A percentile compares a stretch with the other conserved stretches of the same genome.
Conservation (phyloP, 75 land plant genomes). For the Adiantum capillusveneris region DNA sequence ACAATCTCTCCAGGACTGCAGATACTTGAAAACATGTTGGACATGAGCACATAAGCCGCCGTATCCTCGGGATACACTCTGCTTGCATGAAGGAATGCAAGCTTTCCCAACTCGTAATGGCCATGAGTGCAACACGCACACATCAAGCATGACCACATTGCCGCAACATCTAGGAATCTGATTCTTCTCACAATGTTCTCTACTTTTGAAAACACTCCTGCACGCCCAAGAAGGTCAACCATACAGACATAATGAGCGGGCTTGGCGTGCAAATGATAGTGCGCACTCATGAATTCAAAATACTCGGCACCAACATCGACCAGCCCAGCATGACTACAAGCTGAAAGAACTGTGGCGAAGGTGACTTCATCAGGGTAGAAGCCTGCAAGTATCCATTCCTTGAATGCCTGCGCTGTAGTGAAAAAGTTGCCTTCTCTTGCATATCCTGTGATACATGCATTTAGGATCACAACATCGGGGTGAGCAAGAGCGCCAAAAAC, state of each 20-base stretch:
- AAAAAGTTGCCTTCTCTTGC: not conserved
- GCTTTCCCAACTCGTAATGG: slow-evolving; percentile 6
- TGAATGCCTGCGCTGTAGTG: not conserved
- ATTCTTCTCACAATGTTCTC: slow-evolving; percentile 4
- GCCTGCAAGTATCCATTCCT: not conserved
- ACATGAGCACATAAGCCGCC: no score
- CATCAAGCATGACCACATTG: slow-evolving; percentile 9
- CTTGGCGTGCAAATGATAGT: not conserved
- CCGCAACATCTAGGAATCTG: not conserved
- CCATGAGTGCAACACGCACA: slow-evolving; percentile 7
- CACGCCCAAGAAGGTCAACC: slow-evolving; percentile 12
- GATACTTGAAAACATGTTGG: no score
- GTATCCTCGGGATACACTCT: not conserved
- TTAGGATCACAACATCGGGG: slow-evolving; percentile 12
- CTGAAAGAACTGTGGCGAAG: not conserved
- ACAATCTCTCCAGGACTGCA: no score
- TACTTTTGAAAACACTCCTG: slow-evolving; percentile 5
- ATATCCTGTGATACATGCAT: slow-evolving; percentile 4
- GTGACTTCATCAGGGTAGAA: not conserved
- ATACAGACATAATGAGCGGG: slow-evolving; percentile 10
- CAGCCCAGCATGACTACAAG: slow-evolving; percentile 1
- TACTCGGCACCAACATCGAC: not conserved
- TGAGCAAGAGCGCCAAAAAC: slow-evolving; percentile 1
- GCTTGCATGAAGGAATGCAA: not conserved
- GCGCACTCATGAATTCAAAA: slow-evolving; percentile 1